Evolutionary conservation across 345 rosid species (phyloP).

Genomic region (Odontarrhena argentea): DNA sequence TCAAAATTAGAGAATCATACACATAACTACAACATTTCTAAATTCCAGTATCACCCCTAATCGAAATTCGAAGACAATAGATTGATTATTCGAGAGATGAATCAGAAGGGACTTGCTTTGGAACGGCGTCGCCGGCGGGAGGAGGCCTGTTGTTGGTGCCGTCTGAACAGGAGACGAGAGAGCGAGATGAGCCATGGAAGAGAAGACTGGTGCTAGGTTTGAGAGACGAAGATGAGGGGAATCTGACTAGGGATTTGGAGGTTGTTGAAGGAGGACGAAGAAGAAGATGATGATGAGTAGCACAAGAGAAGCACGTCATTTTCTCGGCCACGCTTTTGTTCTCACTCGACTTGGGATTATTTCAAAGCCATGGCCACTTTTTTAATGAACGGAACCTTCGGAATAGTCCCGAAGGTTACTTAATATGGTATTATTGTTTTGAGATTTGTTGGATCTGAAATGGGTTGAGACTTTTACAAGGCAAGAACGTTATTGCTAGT

Average conservation of each 20-base stretch:
- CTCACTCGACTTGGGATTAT: conserved; percentile 18
- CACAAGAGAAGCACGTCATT: conserved; percentile 34
- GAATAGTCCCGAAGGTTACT: background rate
- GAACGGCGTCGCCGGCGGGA: conserved; percentile 51
- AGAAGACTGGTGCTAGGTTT: conserved; percentile 31
- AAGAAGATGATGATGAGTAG: conserved; percentile 42
- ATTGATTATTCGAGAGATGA: background rate
- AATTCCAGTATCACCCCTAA: conserved; percentile 23
- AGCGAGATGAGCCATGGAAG: conserved; percentile 36
- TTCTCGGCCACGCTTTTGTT: background rate
- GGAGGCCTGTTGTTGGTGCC: conserved; percentile 42
- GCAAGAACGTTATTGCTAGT: too few relatives aligned
- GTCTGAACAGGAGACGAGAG: conserved; percentile 45
- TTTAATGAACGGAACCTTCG: background rate
- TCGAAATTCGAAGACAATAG: conserved; percentile 4
- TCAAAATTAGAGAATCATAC: background rate
- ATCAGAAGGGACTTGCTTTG: conserved; percentile 48
- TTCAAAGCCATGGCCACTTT: background rate
- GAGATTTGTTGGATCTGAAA: too few relatives aligned
- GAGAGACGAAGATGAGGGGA: conserved; percentile 32
- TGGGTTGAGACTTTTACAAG: too few relatives aligned
- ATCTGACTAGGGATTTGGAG: conserved; percentile 36
- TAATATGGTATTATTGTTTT: too few relatives aligned
- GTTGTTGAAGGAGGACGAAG: conserved; percentile 38
- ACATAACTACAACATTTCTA: background rate